Evolutionary conservation across 2,329 filamentous ascomycete genomes (phyloP), one percentile per base, ranked within the genome.

Genomic region (Colletotrichum falcatum): DNA sequence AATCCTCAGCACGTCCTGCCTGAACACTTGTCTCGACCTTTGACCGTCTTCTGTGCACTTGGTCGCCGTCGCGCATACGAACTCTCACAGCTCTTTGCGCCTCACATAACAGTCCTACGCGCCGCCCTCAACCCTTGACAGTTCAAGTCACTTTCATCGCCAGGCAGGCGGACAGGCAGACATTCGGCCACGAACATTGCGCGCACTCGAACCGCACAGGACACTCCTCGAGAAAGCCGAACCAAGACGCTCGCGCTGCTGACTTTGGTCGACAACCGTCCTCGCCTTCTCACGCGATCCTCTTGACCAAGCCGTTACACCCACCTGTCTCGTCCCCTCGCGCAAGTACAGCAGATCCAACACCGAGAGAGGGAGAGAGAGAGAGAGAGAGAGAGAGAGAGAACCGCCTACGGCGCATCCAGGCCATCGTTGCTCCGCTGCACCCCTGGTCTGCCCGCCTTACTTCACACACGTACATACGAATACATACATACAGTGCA

Each of bases 401-500:
- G 53, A 49, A 54, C 26, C 53, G 46, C 55, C 37, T 14, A 44
- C 46, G 46, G 59, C 44, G 64, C 64, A 71, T 63, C 64, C 62
- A 68, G 64, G 58, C 68, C 53, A 71, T 59, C 44, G 46, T 42
- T 62, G 46, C 59, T 71, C 68, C 65, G 53, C 68, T 46, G 42
- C 48, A 68, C 44, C 65, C 65, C 68, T 68, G 44, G 53, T 46
- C 53, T 63, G 65, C 66, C 58, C 68, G 62, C 68, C 37, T 53
- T 70, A 53, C 64, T 49, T 68, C 68, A 54, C 68, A 68, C 48
- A 58, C 46, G 42, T 70, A 60, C 30, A 33, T 33, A 33, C n/a
- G n/a, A n/a, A n/a, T n/a, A n/a, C n/a, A n/a, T n/a, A n/a, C n/a
- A 12, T 16, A 37, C 12, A 14, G 12, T 37, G 12, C 56, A 61